These are phyloP conservation scores for Hypomontagnella monticulosa DNA, from an alignment of 495 filamentous ascomycete genomes.

Conservation along the genomic window DNA sequence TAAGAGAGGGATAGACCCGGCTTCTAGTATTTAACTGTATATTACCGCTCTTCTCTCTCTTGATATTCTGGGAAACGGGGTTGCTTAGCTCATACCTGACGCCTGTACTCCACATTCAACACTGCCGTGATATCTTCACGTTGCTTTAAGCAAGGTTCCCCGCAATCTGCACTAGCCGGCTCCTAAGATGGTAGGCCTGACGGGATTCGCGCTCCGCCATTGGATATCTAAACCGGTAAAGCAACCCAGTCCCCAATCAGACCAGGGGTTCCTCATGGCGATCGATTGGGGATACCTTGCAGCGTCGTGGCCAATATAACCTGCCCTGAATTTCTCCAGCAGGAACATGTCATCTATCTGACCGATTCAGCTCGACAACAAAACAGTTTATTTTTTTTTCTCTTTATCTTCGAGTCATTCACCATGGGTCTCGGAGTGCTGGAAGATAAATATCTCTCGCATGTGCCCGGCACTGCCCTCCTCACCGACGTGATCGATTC, in stretches of 20 bases:
- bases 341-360: background rate
- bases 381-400: no score
- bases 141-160: constrained; percentile 39
- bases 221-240: background rate
- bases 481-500: constrained; percentile 34
- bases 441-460: constrained; percentile 37
- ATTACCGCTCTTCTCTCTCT: no score
- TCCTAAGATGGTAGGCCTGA: constrained; percentile 14
- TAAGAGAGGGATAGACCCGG: no score
- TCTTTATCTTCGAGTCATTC: background rate
- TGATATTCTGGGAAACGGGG: background rate
- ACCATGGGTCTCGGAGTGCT: constrained; percentile 45
- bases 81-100: background rate
- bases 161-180: constrained; percentile 21
- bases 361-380: no score
- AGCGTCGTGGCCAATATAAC: constrained; percentile 20
- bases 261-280: background rate
- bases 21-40: no score
- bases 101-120: background rate
- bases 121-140: constrained; percentile 41
- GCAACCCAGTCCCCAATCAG: constrained; percentile 17
- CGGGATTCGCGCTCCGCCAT: constrained; percentile 10
- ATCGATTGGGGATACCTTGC: constrained; percentile 16
- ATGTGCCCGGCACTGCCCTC: constrained; percentile 42
- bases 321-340: background rate